Evolutionary conservation across 208 protist genomes (phyloP), one percentile per base, ranked within the genome.

Genomic region (Trypanosoma scelopori): DNA sequence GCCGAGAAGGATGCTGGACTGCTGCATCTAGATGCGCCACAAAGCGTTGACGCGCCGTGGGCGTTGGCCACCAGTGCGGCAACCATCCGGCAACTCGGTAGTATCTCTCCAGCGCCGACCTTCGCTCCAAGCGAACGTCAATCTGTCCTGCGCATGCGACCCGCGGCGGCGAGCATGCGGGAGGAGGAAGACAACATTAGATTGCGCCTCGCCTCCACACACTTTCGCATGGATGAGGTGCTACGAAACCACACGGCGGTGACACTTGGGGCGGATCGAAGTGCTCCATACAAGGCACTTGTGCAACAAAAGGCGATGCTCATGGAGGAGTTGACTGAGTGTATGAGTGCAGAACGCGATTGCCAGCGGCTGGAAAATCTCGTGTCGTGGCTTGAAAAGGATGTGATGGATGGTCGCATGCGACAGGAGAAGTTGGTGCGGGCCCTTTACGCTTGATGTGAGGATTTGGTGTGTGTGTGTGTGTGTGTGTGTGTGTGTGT

Each of bases 321-420:
- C 20, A 69, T 52, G 7, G 69, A 68, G 30, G 63, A 81, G 28
- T 64, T 77, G n/a, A 46, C 58, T 20, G 71, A 73, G 42, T 78
- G 62, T 51, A 46, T 67, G 1, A 50, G 69, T 55, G 79, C 74
- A 41, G 83, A 85, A 53, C 66, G 62, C 7, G 79, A 89, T 43
- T 84, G 74, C 46, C 64, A 78, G 57, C 69, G 61, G n/a, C 66
- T 89, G 42, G 60, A 69, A 25, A 74, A 53, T 46, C 62, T 83
- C n/a, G 42, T 79, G 0, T 62, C 81, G 9, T 69, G 68, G 55
- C 66, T 76, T 13, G 66, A 76, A 61, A 67, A 69, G 43, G 71
- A 82, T 42, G 15, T 78, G 6, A 56, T 37, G 3, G 67, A 69
- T 16, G 58, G 60, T 9, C 47, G 55, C 3, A 51, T 49, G 30